These are phyloP conservation scores for Penicillium sp. DNA, from an alignment of 2,329 filamentous ascomycete genomes.

Conservation along the genomic window DNA sequence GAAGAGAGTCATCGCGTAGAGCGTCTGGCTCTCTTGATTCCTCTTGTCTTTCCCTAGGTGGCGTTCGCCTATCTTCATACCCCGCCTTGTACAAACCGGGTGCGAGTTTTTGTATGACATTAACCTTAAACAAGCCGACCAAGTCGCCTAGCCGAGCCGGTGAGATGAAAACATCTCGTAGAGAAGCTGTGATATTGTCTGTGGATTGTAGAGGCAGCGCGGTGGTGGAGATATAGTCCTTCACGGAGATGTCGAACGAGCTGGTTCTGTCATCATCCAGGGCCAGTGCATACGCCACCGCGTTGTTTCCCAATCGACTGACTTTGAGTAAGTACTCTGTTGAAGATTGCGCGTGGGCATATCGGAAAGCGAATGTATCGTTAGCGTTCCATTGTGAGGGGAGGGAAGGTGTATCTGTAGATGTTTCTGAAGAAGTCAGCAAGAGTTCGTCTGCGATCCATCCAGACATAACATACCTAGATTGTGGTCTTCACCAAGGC, in stretches of 20 bases:
- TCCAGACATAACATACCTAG: conserved; percentile 52
- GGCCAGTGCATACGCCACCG: conserved; percentile 77
- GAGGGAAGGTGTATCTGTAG: conserved; percentile 49
- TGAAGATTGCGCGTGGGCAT: conserved; percentile 79
- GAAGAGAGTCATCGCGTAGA: conserved; percentile 53
- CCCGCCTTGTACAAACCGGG: conserved; percentile 75
- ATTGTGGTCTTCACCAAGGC: conserved; percentile 78
- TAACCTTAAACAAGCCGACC: conserved; percentile 68
- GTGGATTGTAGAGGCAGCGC: conserved; percentile 54
- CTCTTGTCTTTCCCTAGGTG: conserved; percentile 42
- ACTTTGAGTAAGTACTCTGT: conserved; percentile 81
- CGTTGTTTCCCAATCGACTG: conserved; percentile 76
- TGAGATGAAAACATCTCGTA: conserved; percentile 70
- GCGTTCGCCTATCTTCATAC: conserved; percentile 60
- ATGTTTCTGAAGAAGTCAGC: conserved; percentile 23
- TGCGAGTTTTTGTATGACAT: conserved; percentile 80
- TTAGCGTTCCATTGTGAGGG: conserved; percentile 78
- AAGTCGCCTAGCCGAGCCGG: conserved; percentile 67
- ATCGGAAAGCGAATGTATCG: conserved; percentile 75
- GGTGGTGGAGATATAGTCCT: conserved; percentile 70
- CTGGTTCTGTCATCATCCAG: conserved; percentile 78
- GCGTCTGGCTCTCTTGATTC: conserved; percentile 47
- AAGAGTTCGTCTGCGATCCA: background rate
- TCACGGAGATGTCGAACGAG: conserved; percentile 69
- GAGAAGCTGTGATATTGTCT: conserved; percentile 28